phyloP scores from a whole-genome alignment of 2,329 filamentous ascomycete genomes.

The Ceratocystis lukuohia region DNA sequence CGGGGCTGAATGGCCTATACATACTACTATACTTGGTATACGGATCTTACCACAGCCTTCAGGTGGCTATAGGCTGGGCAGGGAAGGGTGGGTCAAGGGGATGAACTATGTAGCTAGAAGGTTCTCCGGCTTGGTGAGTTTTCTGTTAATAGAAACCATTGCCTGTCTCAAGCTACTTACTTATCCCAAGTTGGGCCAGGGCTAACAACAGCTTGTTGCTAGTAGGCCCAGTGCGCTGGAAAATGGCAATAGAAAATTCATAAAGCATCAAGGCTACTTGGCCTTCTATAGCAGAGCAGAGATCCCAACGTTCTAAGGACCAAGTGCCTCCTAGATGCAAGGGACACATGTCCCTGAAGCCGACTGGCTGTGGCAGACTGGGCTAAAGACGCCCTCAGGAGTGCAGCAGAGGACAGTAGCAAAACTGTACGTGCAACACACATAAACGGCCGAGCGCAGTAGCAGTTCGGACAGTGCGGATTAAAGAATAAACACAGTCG shows the following conservation, averaged over 20 bases:
- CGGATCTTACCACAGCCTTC: neutral
- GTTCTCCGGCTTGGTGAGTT: neutral
- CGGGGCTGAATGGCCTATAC: too few relatives aligned
- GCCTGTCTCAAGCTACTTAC: too few relatives aligned
- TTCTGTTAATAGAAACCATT: neutral
- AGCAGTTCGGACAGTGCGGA: neutral
- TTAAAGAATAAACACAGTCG: neutral
- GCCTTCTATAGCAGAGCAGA: constrained; percentile 7
- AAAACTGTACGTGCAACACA: neutral
- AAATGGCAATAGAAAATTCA: too few relatives aligned
- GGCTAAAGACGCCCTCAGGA: constrained; percentile 1
- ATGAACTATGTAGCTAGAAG: neutral
- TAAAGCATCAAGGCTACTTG: neutral
- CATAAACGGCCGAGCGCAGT: neutral
- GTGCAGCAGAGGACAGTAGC: neutral
- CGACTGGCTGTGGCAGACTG: neutral
- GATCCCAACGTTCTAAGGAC: constrained; percentile 8
- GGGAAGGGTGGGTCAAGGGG: neutral
- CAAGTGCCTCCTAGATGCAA: neutral
- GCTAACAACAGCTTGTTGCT: too few relatives aligned
- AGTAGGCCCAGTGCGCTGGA: too few relatives aligned
- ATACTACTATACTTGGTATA: neutral
- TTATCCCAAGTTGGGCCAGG: too few relatives aligned
- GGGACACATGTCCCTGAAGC: neutral
- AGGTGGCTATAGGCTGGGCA: neutral